Base-by-base conservation (phyloP, 2,329 filamentous ascomycete species). In the Aspergillus felis region DNA sequence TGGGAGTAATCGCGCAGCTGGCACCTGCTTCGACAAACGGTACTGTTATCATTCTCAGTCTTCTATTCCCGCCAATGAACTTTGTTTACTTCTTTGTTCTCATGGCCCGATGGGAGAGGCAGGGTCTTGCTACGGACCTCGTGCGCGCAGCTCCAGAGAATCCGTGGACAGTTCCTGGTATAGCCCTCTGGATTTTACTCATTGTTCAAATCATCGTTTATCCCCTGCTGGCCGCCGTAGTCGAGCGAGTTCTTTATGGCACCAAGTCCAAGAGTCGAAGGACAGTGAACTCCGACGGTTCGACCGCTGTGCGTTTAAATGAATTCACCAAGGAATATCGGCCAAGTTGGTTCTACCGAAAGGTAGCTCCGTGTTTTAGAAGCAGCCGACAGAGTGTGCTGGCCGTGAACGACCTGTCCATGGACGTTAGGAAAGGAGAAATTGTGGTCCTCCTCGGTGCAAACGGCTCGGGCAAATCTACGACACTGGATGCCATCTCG, bases 401-500 rank as follows among this genome's bases (percentile, higher is more conserved):
- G n/a, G 92, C 92, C 3, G 91, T 97, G 44, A 82, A 91, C 58
- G 79, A 86, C 44, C 77, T 97, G 41, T 88, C 82, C 53, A 79
- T 97, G 50, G 82, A 83, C 20, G 90, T 90, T 3, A 81, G 84
- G 3, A 84, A 86, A 61, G 92, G 92, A 1, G 88, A 96, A 65
- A 96, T 97, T 53, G 83, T 95, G 68, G 90, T 92, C 1, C 79
- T 97, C 0, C 82, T 97, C 0, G 92, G 92, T 41, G 91, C 92
- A 5, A 97, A 97, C 69, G 92, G 92, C 20, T 91, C 87, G 65
- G 92, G 92, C 38, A 97, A 97, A 72, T 92, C 87, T 54, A 96
- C 92, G 0, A 96, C 92, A 0, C 81, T 97, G 3, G 91, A 96
- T 68, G 88, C 89, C 5, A 92, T 97, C 62, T 89, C 91, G 10